phyloP scores from a whole-genome alignment of 257 asterid genomes.

The Ilex asprella region DNA sequence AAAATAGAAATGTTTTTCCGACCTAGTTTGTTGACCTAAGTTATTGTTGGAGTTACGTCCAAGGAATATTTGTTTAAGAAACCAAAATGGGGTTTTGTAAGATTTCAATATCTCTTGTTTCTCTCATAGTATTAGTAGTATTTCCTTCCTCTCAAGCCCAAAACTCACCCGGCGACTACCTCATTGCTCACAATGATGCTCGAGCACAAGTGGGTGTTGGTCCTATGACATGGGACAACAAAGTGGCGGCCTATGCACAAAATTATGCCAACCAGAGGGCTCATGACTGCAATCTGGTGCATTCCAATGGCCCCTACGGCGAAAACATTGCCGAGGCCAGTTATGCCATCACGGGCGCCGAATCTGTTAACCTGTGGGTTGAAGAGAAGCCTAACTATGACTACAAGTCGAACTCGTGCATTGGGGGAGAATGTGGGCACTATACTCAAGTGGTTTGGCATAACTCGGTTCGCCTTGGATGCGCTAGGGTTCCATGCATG shows the following conservation, averaged over 20 bases:
- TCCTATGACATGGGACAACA: conserved; percentile 35
- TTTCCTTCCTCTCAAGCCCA: conserved; percentile 21
- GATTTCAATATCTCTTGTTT: background rate
- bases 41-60: no score
- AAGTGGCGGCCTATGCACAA: conserved; percentile 33
- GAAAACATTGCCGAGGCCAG: conserved; percentile 38
- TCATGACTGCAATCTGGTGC: conserved; percentile 34
- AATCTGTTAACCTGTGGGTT: conserved; percentile 20
- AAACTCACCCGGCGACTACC: conserved; percentile 31
- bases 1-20: no score
- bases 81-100: background rate
- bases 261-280: conserved; percentile 29
- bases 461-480: conserved; percentile 31
- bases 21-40: no score
- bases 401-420: conserved; percentile 1
- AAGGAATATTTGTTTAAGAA: no score
- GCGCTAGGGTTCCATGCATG: conserved; percentile 27
- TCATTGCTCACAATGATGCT: conserved; percentile 37
- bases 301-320: conserved; percentile 32
- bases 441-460: conserved; percentile 58
- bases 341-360: conserved; percentile 18
- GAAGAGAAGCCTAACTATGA: background rate
- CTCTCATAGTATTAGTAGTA: conserved; percentile 1
- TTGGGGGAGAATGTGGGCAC: conserved; percentile 12
- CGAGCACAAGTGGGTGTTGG: conserved; percentile 33